These are phyloP conservation scores for Coleophoma cylindrospora DNA, from an alignment of 2,329 filamentous ascomycete species.

Conservation along the genomic window DNA sequence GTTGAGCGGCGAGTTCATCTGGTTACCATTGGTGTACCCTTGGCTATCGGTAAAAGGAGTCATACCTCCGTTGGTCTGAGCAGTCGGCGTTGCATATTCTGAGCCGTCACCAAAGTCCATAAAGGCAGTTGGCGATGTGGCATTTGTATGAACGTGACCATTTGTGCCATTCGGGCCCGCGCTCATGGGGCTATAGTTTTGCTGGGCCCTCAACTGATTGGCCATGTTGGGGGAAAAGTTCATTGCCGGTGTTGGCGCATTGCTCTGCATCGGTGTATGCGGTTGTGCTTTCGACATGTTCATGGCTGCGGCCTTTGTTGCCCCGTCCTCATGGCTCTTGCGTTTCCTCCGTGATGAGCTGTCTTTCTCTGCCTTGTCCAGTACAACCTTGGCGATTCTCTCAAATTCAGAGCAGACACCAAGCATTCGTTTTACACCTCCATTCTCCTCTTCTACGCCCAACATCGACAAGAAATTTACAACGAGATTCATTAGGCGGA, in stretches of 20 bases:
- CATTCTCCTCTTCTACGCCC: slow-evolving; percentile 82
- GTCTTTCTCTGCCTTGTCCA: slow-evolving; percentile 92
- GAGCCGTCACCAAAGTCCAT: slow-evolving; percentile 12
- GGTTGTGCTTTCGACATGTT: slow-evolving; percentile 8
- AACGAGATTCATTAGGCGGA: slow-evolving; percentile 86
- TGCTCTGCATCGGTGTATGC: slow-evolving; percentile 19
- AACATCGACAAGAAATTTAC: slow-evolving; percentile 88
- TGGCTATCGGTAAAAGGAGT: slow-evolving; percentile 22
- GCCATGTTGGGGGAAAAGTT: slow-evolving; percentile 20
- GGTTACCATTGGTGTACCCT: slow-evolving; percentile 20
- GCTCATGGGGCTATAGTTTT: slow-evolving; percentile 20
- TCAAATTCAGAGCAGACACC: slow-evolving; percentile 95
- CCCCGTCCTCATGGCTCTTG: slow-evolving; percentile 57
- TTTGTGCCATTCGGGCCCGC: slow-evolving; percentile 6
- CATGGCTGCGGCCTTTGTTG: slow-evolving; percentile 10
- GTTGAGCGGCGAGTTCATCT: slow-evolving; percentile 21
- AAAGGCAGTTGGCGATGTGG: slow-evolving; percentile 11
- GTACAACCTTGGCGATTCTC: slow-evolving; percentile 82
- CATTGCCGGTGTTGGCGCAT: slow-evolving; percentile 14
- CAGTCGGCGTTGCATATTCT: slow-evolving; percentile 18
- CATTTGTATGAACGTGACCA: slow-evolving; percentile 9
- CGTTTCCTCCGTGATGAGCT: slow-evolving; percentile 64
- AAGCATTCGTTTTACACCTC: slow-evolving; percentile 89
- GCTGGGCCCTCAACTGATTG: slow-evolving; percentile 18
- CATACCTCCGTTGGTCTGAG: slow-evolving; percentile 9